Conservation (phyloP, 2,329 filamentous ascomycete species). For the Nannizzia gypsea region DNA sequence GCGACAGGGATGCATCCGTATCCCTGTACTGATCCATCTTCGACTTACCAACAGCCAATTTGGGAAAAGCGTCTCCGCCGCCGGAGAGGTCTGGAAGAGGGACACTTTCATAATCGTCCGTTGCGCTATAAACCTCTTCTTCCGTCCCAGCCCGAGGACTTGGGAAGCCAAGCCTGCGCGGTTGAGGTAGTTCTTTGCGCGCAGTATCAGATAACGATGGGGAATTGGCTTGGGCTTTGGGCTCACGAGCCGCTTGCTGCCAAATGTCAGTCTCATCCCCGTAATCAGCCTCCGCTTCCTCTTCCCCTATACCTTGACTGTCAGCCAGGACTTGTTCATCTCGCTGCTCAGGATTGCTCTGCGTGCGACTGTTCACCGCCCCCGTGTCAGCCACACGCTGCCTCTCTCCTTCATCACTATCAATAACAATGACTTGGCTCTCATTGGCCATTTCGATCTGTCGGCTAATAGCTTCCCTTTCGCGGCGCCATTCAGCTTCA, state of each 20-base stretch:
- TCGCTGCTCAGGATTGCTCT: background rate
- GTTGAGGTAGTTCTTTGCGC: constrained; percentile 9
- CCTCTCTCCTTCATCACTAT: constrained; percentile 26
- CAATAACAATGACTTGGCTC: constrained; percentile 35
- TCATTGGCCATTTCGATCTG: constrained; percentile 34
- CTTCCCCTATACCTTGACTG: constrained; percentile 4
- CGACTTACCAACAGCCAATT: constrained; percentile 11
- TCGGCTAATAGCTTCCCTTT: constrained; percentile 34
- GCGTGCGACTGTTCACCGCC: background rate
- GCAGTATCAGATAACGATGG: background rate
- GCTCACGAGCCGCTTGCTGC: constrained; percentile 32
- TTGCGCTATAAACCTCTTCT: constrained; percentile 17
- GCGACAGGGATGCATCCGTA: constrained; percentile 12
- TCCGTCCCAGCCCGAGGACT: constrained; percentile 18
- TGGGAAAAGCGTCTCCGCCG: background rate
- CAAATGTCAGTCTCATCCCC: constrained; percentile 30
- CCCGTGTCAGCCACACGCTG: background rate
- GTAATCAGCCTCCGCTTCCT: constrained; percentile 16
- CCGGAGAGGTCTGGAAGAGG: constrained; percentile 14
- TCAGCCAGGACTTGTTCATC: constrained; percentile 8
- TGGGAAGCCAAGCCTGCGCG: background rate
- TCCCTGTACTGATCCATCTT: constrained; percentile 15
- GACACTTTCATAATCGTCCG: constrained; percentile 20
- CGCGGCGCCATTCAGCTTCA: constrained; percentile 34
- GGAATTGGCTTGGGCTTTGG: background rate